Evolutionary conservation across 2,329 filamentous ascomycete species (phyloP).

Genomic region (Aureobasidium lini): DNA sequence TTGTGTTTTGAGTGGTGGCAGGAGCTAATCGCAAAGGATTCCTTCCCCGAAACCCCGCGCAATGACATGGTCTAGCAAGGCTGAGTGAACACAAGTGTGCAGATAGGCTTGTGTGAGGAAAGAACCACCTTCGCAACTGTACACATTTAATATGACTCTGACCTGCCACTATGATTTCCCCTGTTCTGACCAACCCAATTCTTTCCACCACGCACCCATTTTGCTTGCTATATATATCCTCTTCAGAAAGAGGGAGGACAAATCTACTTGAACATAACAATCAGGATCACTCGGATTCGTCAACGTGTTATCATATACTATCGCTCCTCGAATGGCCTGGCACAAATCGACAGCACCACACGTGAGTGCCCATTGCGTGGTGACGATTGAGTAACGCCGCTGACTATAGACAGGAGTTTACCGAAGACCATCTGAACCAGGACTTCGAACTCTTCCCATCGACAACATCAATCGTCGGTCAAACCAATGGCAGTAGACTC

Average conservation of each 20-base stretch:
- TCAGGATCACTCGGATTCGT: not conserved
- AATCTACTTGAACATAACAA: not conserved
- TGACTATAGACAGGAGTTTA: not conserved
- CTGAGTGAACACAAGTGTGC: constrained; percentile 7
- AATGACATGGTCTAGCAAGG: constrained; percentile 4
- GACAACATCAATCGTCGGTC: not conserved
- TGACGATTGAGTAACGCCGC: not conserved
- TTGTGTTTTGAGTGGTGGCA: not conserved
- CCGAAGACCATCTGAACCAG: not conserved
- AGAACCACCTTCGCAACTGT: not conserved
- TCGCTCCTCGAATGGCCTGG: constrained; percentile 5
- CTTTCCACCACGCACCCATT: not conserved
- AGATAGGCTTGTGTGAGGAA: not conserved
- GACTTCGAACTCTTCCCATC: constrained; percentile 5
- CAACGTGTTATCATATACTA: not conserved
- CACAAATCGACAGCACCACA: not conserved
- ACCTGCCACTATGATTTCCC: not conserved
- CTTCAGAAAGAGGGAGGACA: not conserved
- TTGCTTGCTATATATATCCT: not conserved
- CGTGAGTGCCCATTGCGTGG: not conserved
- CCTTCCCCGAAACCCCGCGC: not conserved
- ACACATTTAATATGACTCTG: not conserved
- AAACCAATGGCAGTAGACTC: not conserved
- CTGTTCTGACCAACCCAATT: not conserved
- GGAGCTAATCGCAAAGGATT: not conserved